Evolutionary conservation across 2,329 filamentous ascomycete species (phyloP).

Genomic region (Pseudocercospora crystallina): DNA sequence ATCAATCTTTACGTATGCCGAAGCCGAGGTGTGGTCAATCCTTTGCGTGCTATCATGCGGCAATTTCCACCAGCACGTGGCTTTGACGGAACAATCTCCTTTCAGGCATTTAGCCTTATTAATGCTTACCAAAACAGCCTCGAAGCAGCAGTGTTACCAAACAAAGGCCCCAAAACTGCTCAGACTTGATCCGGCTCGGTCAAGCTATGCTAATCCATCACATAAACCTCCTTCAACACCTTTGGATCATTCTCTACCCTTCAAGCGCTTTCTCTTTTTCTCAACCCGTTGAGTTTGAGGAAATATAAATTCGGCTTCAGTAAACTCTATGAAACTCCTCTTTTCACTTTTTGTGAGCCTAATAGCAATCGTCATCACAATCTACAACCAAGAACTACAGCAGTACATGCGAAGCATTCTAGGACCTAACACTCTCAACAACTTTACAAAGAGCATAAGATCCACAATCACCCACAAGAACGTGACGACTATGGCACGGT

Average conservation of each 20-base stretch:
- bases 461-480: slow-evolving; percentile 34
- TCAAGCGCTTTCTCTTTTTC: slow-evolving; percentile 12
- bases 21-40: too few relatives aligned
- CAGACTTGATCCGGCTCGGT: too few relatives aligned
- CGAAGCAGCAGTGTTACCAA: neutral
- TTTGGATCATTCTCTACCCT: slow-evolving; percentile 5
- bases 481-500: slow-evolving; percentile 32
- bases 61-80: too few relatives aligned
- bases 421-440: slow-evolving; percentile 28
- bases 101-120: neutral
- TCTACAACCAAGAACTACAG: slow-evolving; percentile 30
- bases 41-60: too few relatives aligned
- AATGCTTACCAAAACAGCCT: slow-evolving; percentile 1
- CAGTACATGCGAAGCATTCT: slow-evolving; percentile 44
- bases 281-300: neutral
- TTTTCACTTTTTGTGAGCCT: slow-evolving; percentile 44
- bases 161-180: too few relatives aligned
- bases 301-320: slow-evolving; percentile 10
- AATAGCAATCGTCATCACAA: slow-evolving; percentile 37
- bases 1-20: too few relatives aligned
- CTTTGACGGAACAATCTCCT: too few relatives aligned
- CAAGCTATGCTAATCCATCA: too few relatives aligned
- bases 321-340: slow-evolving; percentile 25
- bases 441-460: slow-evolving; percentile 28
- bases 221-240: too few relatives aligned